A percentile compares a stretch with the other conserved stretches of the same genome.
Conservation (phyloP, 1,139 yeast species). For the Pichia norvegensis region DNA sequence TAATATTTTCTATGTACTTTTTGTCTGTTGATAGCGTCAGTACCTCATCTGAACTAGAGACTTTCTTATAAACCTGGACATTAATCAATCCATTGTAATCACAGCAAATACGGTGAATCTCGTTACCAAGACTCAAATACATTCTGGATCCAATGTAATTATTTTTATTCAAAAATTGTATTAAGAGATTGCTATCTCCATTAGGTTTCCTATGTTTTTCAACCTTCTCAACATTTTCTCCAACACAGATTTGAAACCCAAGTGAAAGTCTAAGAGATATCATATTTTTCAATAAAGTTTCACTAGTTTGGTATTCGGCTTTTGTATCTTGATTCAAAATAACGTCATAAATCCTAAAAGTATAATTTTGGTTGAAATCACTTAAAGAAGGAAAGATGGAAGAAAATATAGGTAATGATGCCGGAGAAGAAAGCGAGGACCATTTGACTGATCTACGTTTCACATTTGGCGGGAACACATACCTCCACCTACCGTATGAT, state of each 20-base stretch:
- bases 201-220: constrained; percentile 56
- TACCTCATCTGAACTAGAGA: constrained; percentile 21
- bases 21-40: constrained; percentile 21
- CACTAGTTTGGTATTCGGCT: constrained; percentile 44
- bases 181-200: constrained; percentile 43
- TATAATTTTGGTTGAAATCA: constrained; percentile 58
- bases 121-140: constrained; percentile 70
- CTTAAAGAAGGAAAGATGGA: constrained; percentile 63
- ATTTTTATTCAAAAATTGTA: constrained; percentile 39
- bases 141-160: constrained; percentile 50
- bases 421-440: constrained; percentile 90
- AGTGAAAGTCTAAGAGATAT: constrained; percentile 70
- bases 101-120: constrained; percentile 73
- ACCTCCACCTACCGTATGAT: constrained; percentile 72
- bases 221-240: constrained; percentile 53
- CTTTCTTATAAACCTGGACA: constrained; percentile 58
- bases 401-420: constrained; percentile 78
- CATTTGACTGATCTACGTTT: constrained; percentile 71
- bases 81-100: constrained; percentile 63
- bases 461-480: constrained; percentile 68
- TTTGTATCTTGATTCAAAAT: constrained; percentile 48
- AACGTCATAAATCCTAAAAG: constrained; percentile 54
- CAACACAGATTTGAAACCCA: constrained; percentile 87
- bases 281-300: constrained; percentile 77
- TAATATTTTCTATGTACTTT: constrained; percentile 48